phyloP scores from a whole-genome alignment of 139 green algal genomes.

The Volvox africanus region DNA sequence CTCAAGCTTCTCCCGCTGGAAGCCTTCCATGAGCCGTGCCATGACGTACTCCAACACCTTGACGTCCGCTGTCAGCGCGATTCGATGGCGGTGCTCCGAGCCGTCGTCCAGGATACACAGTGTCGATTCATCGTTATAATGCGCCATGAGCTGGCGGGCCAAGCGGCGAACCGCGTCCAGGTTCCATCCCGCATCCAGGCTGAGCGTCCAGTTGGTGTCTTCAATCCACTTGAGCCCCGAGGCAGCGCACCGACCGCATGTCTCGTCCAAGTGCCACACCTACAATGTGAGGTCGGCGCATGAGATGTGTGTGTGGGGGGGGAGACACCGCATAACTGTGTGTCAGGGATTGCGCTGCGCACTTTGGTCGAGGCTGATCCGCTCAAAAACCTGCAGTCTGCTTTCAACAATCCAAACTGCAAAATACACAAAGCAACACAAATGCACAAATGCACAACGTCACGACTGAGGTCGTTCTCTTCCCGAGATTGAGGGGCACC shows the following conservation, averaged over 20 bases:
- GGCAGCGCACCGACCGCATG: conserved; percentile 62
- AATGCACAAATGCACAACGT: no score
- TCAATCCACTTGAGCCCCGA: conserved; percentile 79
- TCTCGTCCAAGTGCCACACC: conserved; percentile 80
- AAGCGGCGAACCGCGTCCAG: conserved; percentile 62
- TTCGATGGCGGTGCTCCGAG: conserved; percentile 90
- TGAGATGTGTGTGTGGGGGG: not conserved
- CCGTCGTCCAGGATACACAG: conserved; percentile 83
- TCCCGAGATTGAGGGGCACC: no score
- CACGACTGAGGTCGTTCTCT: no score
- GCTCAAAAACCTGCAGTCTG: no score
- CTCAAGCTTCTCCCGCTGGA: conserved; percentile 49
- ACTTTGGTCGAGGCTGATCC: no score
- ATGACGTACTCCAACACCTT: conserved; percentile 40
- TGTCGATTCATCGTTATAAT: conserved; percentile 33
- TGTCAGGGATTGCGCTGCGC: no score
- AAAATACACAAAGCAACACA: no score
- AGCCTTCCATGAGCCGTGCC: conserved; percentile 38
- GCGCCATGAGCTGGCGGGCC: conserved; percentile 53
- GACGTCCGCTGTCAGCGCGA: conserved; percentile 72
- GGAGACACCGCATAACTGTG: no score
- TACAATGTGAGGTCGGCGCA: conserved; percentile 28
- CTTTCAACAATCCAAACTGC: no score
- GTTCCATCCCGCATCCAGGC: conserved; percentile 86
- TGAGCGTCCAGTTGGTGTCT: conserved; percentile 78